Evolutionary conservation across 2,329 filamentous ascomycete genomes (phyloP), one percentile per base, ranked within the genome.

Genomic region (Celoporthe dispersa): DNA sequence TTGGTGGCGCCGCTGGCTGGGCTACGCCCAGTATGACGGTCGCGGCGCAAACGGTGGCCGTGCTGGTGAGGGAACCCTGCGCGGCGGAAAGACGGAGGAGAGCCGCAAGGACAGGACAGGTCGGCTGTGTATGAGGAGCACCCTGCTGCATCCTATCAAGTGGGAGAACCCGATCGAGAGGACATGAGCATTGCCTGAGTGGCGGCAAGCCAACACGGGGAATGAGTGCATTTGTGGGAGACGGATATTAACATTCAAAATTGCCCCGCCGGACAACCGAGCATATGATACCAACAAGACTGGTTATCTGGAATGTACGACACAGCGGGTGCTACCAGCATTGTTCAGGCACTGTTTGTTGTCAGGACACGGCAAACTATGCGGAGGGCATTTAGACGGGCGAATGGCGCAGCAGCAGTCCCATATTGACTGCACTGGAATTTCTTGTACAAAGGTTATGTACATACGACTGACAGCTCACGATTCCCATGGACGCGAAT

Each of bases 81-180:
- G 84, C 73, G 84, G 86, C 41, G 87, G 89, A 22, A 84, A 84
- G 75, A 77, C 78, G 25, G 84, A 87, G 75, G 86, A 88, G 76
- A 79, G 82, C 73, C 75, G 77, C 48, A 74, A 79, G 7, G 76
- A 76, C 22, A 81, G 81, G 73, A 85, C 81, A 11, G 92, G 92
- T 31, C 86, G 93, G 64, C 89, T 96, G 86, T 97, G 93, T 80
- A 81, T 96, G 76, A 89, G 92, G 63, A 92, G 90, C 73, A 92
- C 95, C 87, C 81, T 96, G 74, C 80, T 96, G 74, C 93, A 97
- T 84, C 93, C 93, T 0, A 89, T 96, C 75, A 97, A 97, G 82
- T 85, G 82, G 78, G 87, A 89, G 77, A 82, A 84, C 73, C 85
- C 85, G 31, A 78, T 77, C n/a, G 84, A 87, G 74, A 59, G 73